phyloP scores from a whole-genome alignment of 2,329 filamentous ascomycete species.

The Fusarium anthophilum region DNA sequence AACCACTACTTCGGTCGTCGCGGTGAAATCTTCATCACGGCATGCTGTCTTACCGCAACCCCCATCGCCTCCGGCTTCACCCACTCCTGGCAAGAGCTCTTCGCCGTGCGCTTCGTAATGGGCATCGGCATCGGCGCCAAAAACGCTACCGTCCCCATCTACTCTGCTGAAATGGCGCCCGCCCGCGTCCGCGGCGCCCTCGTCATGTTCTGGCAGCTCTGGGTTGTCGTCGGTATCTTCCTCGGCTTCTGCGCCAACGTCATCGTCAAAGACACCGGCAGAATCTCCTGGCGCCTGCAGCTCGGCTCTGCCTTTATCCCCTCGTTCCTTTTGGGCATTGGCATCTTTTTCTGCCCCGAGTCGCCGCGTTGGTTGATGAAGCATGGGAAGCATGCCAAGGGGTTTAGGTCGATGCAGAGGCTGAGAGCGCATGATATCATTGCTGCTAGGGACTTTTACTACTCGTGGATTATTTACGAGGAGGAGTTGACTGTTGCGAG shows the following conservation, averaged over 20 bases:
- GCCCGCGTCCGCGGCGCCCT: slow-evolving; percentile 74
- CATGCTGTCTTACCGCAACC: slow-evolving; percentile 53
- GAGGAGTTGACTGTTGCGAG: slow-evolving; percentile 44
- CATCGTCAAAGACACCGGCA: slow-evolving; percentile 61
- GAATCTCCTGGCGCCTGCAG: slow-evolving; percentile 69
- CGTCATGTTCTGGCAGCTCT: slow-evolving; percentile 78
- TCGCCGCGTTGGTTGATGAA: slow-evolving; percentile 72
- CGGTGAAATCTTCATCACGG: slow-evolving; percentile 70
- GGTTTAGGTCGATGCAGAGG: slow-evolving; percentile 61
- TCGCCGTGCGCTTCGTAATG: slow-evolving; percentile 72
- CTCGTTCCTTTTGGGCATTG: slow-evolving; percentile 60
- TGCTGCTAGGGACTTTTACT: slow-evolving; percentile 66
- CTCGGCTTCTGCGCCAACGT: slow-evolving; percentile 63
- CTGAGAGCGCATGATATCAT: slow-evolving; percentile 63
- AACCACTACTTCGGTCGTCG: slow-evolving; percentile 73
- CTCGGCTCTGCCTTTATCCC: slow-evolving; percentile 67
- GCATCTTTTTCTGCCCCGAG: slow-evolving; percentile 72
- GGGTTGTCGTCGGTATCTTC: slow-evolving; percentile 49
- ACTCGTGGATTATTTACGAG: slow-evolving; percentile 51
- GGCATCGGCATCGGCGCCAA: slow-evolving; percentile 76
- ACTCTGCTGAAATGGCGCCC: slow-evolving; percentile 76
- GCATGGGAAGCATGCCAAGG: slow-evolving; percentile 66
- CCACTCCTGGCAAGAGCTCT: slow-evolving; percentile 72
- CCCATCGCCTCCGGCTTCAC: slow-evolving; percentile 62
- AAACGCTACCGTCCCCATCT: slow-evolving; percentile 72